phyloP scores from a whole-genome alignment of 2,329 filamentous ascomycete species.

The Epichloe festucae region DNA sequence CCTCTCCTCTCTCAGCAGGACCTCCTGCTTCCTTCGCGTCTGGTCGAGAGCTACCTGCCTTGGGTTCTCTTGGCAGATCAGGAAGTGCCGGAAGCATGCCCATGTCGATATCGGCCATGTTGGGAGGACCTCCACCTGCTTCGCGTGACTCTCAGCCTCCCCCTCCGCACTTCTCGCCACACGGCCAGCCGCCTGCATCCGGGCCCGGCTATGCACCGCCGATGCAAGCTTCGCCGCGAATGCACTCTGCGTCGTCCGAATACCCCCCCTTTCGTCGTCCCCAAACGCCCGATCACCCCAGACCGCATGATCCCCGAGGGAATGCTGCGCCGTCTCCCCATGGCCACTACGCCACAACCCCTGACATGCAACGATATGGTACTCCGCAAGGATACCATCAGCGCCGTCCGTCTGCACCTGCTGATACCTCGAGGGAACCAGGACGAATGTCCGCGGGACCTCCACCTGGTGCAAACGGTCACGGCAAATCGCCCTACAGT shows the following conservation, averaged over 20 bases:
- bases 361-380: constrained; percentile 44
- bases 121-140: constrained; percentile 36
- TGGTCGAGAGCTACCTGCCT: constrained; percentile 39
- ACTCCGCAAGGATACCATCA: constrained; percentile 44
- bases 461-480: constrained; percentile 37
- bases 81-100: constrained; percentile 34
- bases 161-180: constrained; percentile 30
- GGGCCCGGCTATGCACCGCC: constrained; percentile 33
- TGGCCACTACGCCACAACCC: constrained; percentile 42
- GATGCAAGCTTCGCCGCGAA: constrained; percentile 42
- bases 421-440: constrained; percentile 31
- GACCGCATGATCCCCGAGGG: constrained; percentile 37
- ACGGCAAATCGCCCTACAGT: constrained; percentile 33
- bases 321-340: constrained; percentile 35
- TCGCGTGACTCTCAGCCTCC: constrained; percentile 27
- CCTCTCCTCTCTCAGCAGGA: constrained; percentile 29
- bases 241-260: constrained; percentile 42
- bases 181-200: constrained; percentile 25
- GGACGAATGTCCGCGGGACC: constrained; percentile 26
- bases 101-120: constrained; percentile 51
- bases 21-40: constrained; percentile 32
- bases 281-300: constrained; percentile 58
- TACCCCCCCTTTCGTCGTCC: constrained; percentile 53
- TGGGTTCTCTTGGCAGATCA: constrained; percentile 35
- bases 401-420: constrained; percentile 33